phyloP scores from a whole-genome alignment of 805 yeast genomes.

The Candida odintsovae region DNA sequence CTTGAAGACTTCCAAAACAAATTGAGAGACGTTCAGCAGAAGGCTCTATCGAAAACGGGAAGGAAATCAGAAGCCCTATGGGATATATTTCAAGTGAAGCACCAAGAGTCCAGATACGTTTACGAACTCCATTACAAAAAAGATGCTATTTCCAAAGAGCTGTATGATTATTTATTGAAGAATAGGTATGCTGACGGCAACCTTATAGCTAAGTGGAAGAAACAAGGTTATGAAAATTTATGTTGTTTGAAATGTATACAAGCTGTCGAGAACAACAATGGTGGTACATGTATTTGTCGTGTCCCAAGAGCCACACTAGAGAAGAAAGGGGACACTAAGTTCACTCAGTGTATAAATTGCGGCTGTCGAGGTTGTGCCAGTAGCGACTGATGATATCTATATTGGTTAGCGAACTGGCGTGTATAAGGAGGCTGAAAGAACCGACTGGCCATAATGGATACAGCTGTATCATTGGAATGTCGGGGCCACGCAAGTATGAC shows the following conservation, averaged over 20 bases:
- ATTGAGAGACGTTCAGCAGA: conserved; percentile 46
- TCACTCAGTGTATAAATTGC: conserved; percentile 65
- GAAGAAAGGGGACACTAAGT: conserved; percentile 27
- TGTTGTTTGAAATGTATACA: conserved; percentile 81
- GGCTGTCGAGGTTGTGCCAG: conserved; percentile 86
- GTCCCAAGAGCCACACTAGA: conserved; percentile 61
- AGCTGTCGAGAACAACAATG: conserved; percentile 53
- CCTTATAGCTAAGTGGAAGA: conserved; percentile 79
- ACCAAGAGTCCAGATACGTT: conserved; percentile 70
- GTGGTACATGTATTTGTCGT: conserved; percentile 75
- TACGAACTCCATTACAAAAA: conserved; percentile 69
- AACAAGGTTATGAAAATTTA: conserved; percentile 78
- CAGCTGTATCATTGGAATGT: too few species aligned
- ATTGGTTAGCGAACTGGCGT: too few species aligned
- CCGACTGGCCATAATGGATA: too few species aligned
- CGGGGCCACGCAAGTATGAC: too few species aligned
- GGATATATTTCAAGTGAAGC: conserved; percentile 66
- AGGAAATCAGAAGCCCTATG: conserved; percentile 54
- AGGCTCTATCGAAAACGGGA: conserved; percentile 33
- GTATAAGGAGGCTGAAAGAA: too few species aligned
- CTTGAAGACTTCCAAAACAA: conserved; percentile 51
- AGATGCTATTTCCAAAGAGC: conserved; percentile 56
- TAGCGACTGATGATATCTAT: conserved; percentile 42
- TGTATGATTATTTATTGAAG: conserved; percentile 69
- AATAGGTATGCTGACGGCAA: conserved; percentile 62